Evolutionary conservation across 1,139 yeast species (phyloP), one percentile per base, ranked within the genome.

Genomic region (Pichia sp.): DNA sequence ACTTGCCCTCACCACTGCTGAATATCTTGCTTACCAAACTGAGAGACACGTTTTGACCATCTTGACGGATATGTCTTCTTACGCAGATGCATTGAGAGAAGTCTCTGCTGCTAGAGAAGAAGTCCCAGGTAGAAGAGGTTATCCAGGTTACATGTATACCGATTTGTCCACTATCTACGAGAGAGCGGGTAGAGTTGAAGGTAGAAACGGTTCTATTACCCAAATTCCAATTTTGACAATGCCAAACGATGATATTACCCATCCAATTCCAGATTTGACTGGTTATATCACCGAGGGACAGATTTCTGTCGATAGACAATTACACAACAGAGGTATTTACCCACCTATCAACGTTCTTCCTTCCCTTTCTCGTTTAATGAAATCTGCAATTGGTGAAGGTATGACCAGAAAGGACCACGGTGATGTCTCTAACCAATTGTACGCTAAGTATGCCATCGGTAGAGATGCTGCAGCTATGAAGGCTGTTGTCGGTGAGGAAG

Each of bases 51-150:
- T 91, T 36, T 78, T 91, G 66, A 93, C 97, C 40, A 91, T 91
- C 57, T 75, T 91, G 59, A 93, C 99, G 40, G 99, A 91, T 69
- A 91, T 91, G 99, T 86, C 96, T 19, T 91, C 98, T 14, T 91
- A 91, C 62, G 99, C 99, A 27, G 99, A 91, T 64, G 99, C 99
- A 28, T 73, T 91, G 60, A 88, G 99, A 78, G 99, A 91, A 70
- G 98, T 91, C 37, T 87, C 97, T 43, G 98, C 99, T 44, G 99
- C 99, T 35, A 85, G 99, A 74, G 99, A 91, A 69, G 99, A 91
- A 69, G 99, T 91, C 33, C 99, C 99, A 58, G 99, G 99, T 73
- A 87, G 99, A 77, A 87, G 99, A 79, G 99, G 99, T 72, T 91
- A 91, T 67, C 99, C 99, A 47, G 99, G 99, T 83, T 91, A 91